phyloP scores from a whole-genome alignment of 2,329 filamentous ascomycete species.

The Apiospora saccharicola region DNA sequence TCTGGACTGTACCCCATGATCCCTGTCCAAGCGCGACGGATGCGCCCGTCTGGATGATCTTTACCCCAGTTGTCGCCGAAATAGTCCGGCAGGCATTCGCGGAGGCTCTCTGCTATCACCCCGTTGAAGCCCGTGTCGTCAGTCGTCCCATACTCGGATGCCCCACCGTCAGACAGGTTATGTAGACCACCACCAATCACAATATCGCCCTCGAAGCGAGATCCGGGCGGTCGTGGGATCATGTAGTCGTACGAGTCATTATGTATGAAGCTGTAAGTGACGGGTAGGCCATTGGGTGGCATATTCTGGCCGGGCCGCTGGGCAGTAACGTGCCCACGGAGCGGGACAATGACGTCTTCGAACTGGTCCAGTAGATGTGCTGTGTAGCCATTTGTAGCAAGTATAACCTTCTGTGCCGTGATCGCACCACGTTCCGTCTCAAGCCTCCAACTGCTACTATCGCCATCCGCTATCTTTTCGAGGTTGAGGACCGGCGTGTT shows the following conservation, averaged over 20 bases:
- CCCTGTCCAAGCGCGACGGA: constrained; percentile 51
- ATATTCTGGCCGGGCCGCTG: constrained; percentile 45
- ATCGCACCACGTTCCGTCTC: constrained; percentile 62
- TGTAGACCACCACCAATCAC: constrained; percentile 52
- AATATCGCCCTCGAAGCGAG: constrained; percentile 48
- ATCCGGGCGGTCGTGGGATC: constrained; percentile 50
- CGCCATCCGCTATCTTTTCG: constrained; percentile 27
- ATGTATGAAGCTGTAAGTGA: constrained; percentile 34
- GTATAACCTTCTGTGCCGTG: constrained; percentile 52
- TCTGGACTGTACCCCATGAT: constrained; percentile 32
- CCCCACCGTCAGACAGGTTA: constrained; percentile 41
- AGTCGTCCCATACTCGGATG: constrained; percentile 51
- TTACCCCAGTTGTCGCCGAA: constrained; percentile 57
- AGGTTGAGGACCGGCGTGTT: constrained; percentile 32
- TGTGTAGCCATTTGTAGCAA: constrained; percentile 46
- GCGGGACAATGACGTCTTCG: constrained; percentile 41
- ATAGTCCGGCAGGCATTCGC: constrained; percentile 53
- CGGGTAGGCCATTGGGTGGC: constrained; percentile 25
- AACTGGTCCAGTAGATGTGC: constrained; percentile 42
- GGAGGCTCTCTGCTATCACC: constrained; percentile 48
- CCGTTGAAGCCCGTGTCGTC: constrained; percentile 52
- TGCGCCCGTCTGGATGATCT: constrained; percentile 49
- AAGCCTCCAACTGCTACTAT: constrained; percentile 47
- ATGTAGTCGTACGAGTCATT: constrained; percentile 44
- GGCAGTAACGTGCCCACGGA: constrained; percentile 35